Evolutionary conservation across 2,329 filamentous ascomycete species (phyloP), one percentile per base, ranked within the genome.

Genomic region (Cladosporium sp.): DNA sequence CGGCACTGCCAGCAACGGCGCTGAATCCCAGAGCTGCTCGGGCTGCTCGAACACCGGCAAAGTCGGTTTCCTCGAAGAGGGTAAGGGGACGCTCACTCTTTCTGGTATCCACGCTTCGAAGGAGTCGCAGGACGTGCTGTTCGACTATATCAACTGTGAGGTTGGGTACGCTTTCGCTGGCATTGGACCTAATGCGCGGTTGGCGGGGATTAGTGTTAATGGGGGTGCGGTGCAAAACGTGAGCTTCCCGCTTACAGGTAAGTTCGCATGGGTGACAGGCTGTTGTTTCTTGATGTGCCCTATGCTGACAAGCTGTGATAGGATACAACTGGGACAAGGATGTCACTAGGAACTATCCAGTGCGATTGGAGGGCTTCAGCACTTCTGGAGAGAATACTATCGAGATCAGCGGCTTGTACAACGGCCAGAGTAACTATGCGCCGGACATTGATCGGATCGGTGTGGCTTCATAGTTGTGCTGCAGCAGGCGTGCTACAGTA

Each of bases 101-200:
- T 65, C 47, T 24, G 72, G 72, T 8, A 72, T 80, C 30, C 60
- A 49, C 4, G 73, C 69, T 12, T 69, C 70, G 11, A 57, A 73
- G n/a, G 71, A 74, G 0, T 76, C 71, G 21, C 77, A 75, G 52
- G 67, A 78, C 6, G 57, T 79, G 1, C 74, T 74, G 0, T 73
- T 81, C 24, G 79, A 81, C 61, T 80, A 79, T 57, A 67, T 80
- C 59, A 78, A 80, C 59, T 79, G 79, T 68, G 78, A 80, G 2
- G 76, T 80, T 24, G 74, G 74, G 0, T 79, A 78, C 36, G 72
- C 76, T 0, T 76, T 74, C 71, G 49, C 44, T 32, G 52, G 52
- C 30, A 72, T 68, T 59, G 76, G 76, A 5, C 70, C 72, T 15
- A 80, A 81, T 52, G 73, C 74, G 11, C 71, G 78, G 21, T 77